Conservation (phyloP, 192 early-diverging fungal species). For the Funneliformis geosporum region DNA sequence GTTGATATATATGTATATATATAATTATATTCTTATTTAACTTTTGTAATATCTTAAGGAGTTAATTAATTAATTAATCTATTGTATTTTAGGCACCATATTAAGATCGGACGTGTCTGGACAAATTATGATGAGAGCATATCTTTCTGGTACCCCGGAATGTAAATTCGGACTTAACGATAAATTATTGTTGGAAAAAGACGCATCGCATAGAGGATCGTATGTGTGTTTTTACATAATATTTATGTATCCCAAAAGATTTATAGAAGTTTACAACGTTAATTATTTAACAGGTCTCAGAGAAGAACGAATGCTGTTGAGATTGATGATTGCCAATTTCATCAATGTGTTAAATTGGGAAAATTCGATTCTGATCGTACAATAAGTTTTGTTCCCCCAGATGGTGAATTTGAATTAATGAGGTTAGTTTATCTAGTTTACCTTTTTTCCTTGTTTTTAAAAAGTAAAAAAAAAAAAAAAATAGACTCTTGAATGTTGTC, state of each 20-base stretch:
- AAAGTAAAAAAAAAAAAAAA: too few relatives aligned
- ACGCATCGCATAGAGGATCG: conserved; percentile 47
- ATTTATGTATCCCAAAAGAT: background rate
- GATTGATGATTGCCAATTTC: conserved; percentile 91
- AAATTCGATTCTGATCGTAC: conserved; percentile 88
- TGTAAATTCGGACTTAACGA: conserved; percentile 98
- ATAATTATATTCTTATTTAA: background rate
- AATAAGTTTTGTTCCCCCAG: conserved; percentile 86
- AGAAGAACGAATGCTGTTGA: conserved; percentile 66
- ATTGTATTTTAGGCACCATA: conserved; percentile 63
- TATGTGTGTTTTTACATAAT: conserved; percentile 14
- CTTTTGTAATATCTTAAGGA: background rate
- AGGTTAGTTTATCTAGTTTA: conserved; percentile 42
- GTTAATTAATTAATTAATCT: background rate
- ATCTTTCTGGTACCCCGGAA: conserved; percentile 96
- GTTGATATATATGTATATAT: conserved; percentile 17
- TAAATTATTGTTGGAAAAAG: conserved; percentile 84
- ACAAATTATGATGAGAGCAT: conserved; percentile 91
- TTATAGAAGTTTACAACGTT: background rate
- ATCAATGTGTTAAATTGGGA: conserved; percentile 87
- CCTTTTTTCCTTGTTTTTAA: background rate
- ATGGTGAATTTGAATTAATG: conserved; percentile 93
- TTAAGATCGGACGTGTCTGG: conserved; percentile 88
- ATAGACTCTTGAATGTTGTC: background rate
- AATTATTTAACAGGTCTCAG: background rate